These are phyloP conservation scores for Chlamydomonas schloesseri DNA, from an alignment of 139 green algal genomes.

Conservation along the genomic window DNA sequence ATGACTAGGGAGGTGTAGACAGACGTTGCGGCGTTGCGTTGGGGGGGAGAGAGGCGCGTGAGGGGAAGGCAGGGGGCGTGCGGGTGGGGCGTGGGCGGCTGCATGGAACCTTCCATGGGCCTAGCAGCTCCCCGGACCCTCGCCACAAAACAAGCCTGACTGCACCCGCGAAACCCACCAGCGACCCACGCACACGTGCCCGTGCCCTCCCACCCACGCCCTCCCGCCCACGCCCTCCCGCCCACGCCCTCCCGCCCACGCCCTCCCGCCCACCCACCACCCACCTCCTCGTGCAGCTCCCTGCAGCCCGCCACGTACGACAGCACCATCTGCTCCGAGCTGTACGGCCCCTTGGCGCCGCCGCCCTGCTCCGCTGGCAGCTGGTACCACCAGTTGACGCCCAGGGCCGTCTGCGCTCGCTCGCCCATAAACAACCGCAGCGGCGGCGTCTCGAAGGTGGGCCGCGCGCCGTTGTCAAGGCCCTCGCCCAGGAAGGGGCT, in stretches of 20 bases:
- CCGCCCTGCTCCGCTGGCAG: background rate
- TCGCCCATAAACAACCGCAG: conserved; percentile 29
- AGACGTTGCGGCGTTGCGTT: no score
- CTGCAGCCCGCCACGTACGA: background rate
- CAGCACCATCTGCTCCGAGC: conserved; percentile 41
- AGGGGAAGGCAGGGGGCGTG: no score
- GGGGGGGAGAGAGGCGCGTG: no score
- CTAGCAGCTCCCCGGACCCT: no score
- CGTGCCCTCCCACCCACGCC: no score
- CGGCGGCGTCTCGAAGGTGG: conserved; percentile 18
- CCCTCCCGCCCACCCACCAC: background rate
- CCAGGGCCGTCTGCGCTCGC: background rate
- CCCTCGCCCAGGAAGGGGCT: background rate
- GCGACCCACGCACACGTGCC: no score
- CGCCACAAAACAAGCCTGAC: no score
- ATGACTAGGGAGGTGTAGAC: background rate
- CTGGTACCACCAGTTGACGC: conserved; percentile 28
- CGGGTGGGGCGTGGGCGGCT: no score
- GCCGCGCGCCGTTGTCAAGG: background rate
- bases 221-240: no score
- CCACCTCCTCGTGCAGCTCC: conserved; percentile 30
- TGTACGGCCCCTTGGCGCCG: conserved; percentile 3
- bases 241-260: background rate
- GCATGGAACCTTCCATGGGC: no score
- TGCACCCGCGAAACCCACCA: no score